phyloP scores from a whole-genome alignment of 2,329 filamentous ascomycete genomes.

The Dactylonectria macrodidyma region DNA sequence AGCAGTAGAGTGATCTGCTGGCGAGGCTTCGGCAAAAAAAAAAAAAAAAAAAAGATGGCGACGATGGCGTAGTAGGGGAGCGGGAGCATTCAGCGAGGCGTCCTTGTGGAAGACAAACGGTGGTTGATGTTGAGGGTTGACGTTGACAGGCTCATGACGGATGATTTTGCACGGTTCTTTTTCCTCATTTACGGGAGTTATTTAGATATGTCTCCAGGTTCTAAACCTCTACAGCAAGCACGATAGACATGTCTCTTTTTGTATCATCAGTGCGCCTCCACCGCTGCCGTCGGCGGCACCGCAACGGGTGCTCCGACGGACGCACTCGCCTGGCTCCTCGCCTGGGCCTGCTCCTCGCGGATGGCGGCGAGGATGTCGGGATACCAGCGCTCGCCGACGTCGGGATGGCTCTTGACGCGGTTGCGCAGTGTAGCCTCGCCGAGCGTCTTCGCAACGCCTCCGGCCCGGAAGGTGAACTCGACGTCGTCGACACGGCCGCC shows the following conservation, averaged over 20 bases:
- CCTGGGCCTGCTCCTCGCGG: slow-evolving; percentile 69
- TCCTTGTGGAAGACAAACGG: slow-evolving; percentile 7
- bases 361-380: slow-evolving; percentile 73
- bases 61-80: slow-evolving; percentile 27
- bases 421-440: slow-evolving; percentile 90
- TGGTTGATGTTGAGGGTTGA: slow-evolving; percentile 19
- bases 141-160: slow-evolving; percentile 26
- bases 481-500: slow-evolving; percentile 79
- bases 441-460: slow-evolving; percentile 75
- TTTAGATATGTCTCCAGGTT: slow-evolving; percentile 23
- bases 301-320: slow-evolving; percentile 35
- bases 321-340: slow-evolving; percentile 50
- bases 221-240: slow-evolving; percentile 24
- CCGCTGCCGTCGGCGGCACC: slow-evolving; percentile 42
- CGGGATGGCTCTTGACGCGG: slow-evolving; percentile 87
- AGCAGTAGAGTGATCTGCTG: slow-evolving; percentile 32
- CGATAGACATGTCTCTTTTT: slow-evolving; percentile 26
- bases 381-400: slow-evolving; percentile 88
- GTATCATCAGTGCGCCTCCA: slow-evolving; percentile 50
- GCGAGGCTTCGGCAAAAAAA: slow-evolving; percentile 1
- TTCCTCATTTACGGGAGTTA: slow-evolving; percentile 20
- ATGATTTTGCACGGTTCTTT: slow-evolving; percentile 28
- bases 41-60: slow-evolving; percentile 14
- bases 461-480: slow-evolving; percentile 87
- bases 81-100: slow-evolving; percentile 30